Base-by-base conservation (phyloP, 2,329 filamentous ascomycete species). In the Lecanicillium sp. region DNA sequence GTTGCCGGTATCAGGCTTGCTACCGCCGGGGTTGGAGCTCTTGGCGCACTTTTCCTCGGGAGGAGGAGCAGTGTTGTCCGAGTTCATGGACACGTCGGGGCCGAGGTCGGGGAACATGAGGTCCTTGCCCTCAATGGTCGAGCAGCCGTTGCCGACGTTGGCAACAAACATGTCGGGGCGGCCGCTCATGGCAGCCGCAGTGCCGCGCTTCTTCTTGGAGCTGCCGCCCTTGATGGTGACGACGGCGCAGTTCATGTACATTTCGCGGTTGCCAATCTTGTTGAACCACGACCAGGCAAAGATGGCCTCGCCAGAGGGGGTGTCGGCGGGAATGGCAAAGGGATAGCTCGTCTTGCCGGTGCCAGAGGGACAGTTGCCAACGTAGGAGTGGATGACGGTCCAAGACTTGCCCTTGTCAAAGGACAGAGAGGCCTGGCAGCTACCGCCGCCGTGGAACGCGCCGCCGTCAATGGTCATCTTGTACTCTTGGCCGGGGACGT, bases 161-260 rank as follows among this genome's bases (percentile, higher is more conserved):
- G 80, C 83, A 37, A 82, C 70, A 54, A 86, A 88, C 58, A 88
- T 73, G 33, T 69, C 59, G 1, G 85, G 84, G 2, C 83, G 75
- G 31, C 58, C 56, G 41, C 64, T 62, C 55, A 85, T 77, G 34
- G 65, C 37, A 5, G 20, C 39, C 4, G 46, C 29, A 12, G 41
- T 44, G 22, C 45, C 47, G 37, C 62, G 59, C 53, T 61, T 60
- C 35, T 17, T 49, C 46, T 41, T 48, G 50, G 47, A 53, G 52
- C 9, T 47, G 35, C 59, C 57, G 19, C 60, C 59, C 39, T 56
- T 60, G 54, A 88, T 78, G 45, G 73, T 76, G 49, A 89, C 73
- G 37, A 74, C 68, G 7, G 85, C 84, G 54, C 85, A 92, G 63
- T 87, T 86, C 81, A 87, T 87, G 71, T 92, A 92, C 75, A 84